Base-by-base conservation (phyloP, 208 protist species). In the Acanthamoeba lenticulata region DNA sequence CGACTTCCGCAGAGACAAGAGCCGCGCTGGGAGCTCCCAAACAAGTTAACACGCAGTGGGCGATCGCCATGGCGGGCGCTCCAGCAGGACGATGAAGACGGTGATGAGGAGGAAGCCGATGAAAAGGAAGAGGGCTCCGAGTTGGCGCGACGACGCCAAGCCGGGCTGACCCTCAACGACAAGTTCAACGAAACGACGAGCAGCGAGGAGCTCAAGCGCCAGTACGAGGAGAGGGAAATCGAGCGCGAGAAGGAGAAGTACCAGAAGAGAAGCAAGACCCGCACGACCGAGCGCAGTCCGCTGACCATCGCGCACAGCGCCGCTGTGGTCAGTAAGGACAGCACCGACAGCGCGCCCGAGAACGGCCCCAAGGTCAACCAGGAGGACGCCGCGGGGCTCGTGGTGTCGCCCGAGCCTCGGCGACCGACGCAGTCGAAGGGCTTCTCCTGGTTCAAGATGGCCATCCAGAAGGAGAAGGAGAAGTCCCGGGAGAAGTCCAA, bases 381-480 rank as follows among this genome's bases (percentile, higher is more conserved):
- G 11, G 65, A 17, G 4, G 65, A 21, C 65, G 34, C 40, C n/a
- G 44, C 42, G 17, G 27, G 1, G n/a, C 74, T 24, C 3, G 24
- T 55, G 27, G 17, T 55, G 42, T 85, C 44, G 44, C 44, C 74
- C 38, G 74, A 85, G 32, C 74, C 74, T 13, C 74, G 44, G n/a
- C 74, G 42, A 21, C n/a, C 44, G 42, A 17, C 74, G 4, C 38
- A 52, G 65, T 74, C 65, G 24, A 85, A 85, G 74, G 74, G 74
- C 42, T 42, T 85, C 19, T 85, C 74, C 27, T 85, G 74, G 74
- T 55, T 85, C 44, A 45, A 55, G 42, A 45, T 55, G 44, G 74
- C 74, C 1, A 55, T 85, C 21, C 74, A 85, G 32, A 85, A 55
- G 32, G 74, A 85, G 32, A 85, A 85, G 74, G 74, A 85, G 44